These are phyloP conservation scores for Kwoniella mangroviensis DNA, from an alignment of 768 basidiomycete species.

Conservation along the genomic window DNA sequence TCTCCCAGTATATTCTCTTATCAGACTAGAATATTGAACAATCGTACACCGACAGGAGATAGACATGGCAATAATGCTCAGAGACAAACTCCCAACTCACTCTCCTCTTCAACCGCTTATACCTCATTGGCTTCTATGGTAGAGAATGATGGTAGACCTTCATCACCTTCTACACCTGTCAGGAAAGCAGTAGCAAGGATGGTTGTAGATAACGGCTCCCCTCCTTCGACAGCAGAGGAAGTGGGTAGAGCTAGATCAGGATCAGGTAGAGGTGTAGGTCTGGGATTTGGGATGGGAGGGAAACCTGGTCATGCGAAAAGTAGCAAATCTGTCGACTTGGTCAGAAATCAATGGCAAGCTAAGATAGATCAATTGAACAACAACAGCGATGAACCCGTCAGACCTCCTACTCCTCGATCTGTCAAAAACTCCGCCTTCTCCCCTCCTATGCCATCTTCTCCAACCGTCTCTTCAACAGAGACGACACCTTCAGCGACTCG, in stretches of 20 bases:
- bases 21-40: constrained; percentile 43
- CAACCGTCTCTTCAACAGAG: constrained; percentile 15
- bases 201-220: constrained; percentile 25
- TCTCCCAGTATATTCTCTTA: constrained; percentile 52
- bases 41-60: constrained; percentile 27
- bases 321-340: constrained; percentile 42
- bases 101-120: constrained; percentile 25
- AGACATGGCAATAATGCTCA: constrained; percentile 9
- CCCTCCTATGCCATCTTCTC: constrained; percentile 18
- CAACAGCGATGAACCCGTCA: background rate
- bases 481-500: constrained; percentile 8
- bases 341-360: constrained; percentile 48
- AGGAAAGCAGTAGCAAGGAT: constrained; percentile 38
- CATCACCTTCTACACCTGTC: constrained; percentile 47
- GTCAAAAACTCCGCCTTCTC: constrained; percentile 24
- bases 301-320: constrained; percentile 20
- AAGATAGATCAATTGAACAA: constrained; percentile 31
- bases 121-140: constrained; percentile 31
- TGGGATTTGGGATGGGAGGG: constrained; percentile 31
- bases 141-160: constrained; percentile 14
- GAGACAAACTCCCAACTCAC: constrained; percentile 19
- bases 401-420: constrained; percentile 24
- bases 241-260: constrained; percentile 20
- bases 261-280: constrained; percentile 24
- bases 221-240: constrained; percentile 2